Evolutionary conservation across 2,329 filamentous ascomycete genomes (phyloP).

Genomic region (Ophiostoma tasmaniense): DNA sequence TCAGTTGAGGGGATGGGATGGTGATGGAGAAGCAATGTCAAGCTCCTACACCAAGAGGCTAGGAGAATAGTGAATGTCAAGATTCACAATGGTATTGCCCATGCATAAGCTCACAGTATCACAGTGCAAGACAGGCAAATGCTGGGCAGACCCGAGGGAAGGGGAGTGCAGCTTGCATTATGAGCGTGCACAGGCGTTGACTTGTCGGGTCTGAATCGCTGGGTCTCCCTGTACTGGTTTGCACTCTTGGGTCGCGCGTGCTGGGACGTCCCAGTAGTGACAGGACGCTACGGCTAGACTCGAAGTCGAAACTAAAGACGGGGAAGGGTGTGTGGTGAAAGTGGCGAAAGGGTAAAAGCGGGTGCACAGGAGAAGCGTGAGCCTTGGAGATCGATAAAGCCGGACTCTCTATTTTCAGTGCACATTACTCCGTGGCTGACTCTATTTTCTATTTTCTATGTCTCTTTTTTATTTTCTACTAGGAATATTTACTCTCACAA

Average conservation of each 20-base stretch:
- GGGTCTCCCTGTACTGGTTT: not conserved
- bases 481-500: not conserved
- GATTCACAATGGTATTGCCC: not conserved
- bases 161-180: not conserved
- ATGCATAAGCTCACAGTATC: not conserved
- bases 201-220: too few relatives aligned
- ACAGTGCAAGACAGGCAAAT: not conserved
- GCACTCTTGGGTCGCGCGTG: not conserved
- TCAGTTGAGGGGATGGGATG: not conserved
- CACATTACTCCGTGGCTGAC: not conserved
- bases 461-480: too few relatives aligned
- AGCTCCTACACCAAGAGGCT: not conserved
- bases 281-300: not conserved
- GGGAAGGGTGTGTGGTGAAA: not conserved
- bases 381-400: not conserved
- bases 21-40: not conserved
- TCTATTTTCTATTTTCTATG: too few relatives aligned
- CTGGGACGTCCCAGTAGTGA: not conserved
- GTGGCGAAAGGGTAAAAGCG: not conserved
- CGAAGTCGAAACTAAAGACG: not conserved
- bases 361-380: not conserved
- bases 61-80: not conserved
- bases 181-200: not conserved
- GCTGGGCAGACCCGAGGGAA: not conserved
- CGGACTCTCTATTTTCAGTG: not conserved